A percentile compares a stretch with the other conserved stretches of the same genome.
Conservation (phyloP, 1,139 yeast genomes). For the Geotrichum histeridarum region DNA sequence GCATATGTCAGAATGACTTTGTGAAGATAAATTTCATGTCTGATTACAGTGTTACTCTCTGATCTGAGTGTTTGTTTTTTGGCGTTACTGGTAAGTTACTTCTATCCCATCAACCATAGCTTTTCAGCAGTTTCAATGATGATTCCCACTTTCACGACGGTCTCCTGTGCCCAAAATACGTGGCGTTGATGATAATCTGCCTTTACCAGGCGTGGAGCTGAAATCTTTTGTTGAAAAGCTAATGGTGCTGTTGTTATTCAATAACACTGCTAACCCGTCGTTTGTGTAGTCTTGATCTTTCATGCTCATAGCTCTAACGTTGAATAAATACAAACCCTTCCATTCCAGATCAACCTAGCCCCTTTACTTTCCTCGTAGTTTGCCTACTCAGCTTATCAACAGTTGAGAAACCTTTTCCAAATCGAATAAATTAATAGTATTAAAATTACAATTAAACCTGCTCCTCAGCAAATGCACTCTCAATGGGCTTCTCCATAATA, state of each 20-base stretch:
- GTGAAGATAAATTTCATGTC: conserved; percentile 51
- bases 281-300: too few relatives aligned
- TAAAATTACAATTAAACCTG: conserved; percentile 40
- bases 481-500: conserved; percentile 95
- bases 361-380: too few relatives aligned
- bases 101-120: neutral
- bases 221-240: conserved; percentile 23
- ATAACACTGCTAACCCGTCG: too few relatives aligned
- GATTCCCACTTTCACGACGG: conserved; percentile 99
- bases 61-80: neutral
- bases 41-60: conserved; percentile 26
- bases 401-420: neutral
- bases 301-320: too few relatives aligned
- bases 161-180: conserved; percentile 91
- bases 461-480: conserved; percentile 82
- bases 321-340: too few relatives aligned
- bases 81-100: neutral
- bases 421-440: neutral
- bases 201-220: conserved; percentile 99
- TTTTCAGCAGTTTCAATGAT: conserved; percentile 48
- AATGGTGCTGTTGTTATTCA: neutral
- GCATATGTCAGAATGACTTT: conserved; percentile 91
- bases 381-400: neutral
- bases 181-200: conserved; percentile 90
- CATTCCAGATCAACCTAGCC: too few relatives aligned